These are phyloP conservation scores for Arachnomyces sp. DNA, from an alignment of 2,329 filamentous ascomycete species.

Conservation along the genomic window DNA sequence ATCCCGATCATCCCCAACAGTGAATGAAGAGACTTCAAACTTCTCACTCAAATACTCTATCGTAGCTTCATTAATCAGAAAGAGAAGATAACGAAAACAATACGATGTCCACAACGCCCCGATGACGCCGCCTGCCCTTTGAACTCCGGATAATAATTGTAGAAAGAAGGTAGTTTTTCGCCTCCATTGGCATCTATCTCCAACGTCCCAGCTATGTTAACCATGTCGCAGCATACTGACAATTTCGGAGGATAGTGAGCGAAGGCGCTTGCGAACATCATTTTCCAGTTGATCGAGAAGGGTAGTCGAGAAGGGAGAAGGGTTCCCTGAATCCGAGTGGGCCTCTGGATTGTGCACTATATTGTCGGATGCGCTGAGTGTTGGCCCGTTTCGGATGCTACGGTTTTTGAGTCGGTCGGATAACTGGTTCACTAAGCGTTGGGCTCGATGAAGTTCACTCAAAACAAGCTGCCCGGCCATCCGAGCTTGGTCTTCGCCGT, in stretches of 20 bases:
- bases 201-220: too few relatives aligned
- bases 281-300: conserved; percentile 15
- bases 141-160: too few relatives aligned
- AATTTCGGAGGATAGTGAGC: conserved; percentile 12
- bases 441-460: conserved; percentile 28
- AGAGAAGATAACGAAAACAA: too few relatives aligned
- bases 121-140: too few relatives aligned
- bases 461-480: conserved; percentile 29
- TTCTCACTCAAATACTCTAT: too few relatives aligned
- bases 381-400: not conserved
- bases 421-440: conserved; percentile 22
- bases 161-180: too few relatives aligned
- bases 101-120: too few relatives aligned
- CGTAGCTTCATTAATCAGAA: too few relatives aligned
- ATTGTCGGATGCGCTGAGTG: not conserved
- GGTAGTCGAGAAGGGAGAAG: conserved; percentile 10
- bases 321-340: not conserved
- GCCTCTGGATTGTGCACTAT: not conserved
- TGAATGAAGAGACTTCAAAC: too few relatives aligned
- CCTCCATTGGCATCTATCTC: too few relatives aligned
- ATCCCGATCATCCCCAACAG: too few relatives aligned
- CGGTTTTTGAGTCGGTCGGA: conserved; percentile 14
- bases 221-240: not conserved
- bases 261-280: conserved; percentile 14
- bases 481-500: conserved; percentile 16